Percentiles rank a stretch among this genome's conserved stretches.
These are phyloP conservation scores for Groenewaldozyma auringiensis DNA, from an alignment of 1,139 yeast species.

Conservation along the genomic window DNA sequence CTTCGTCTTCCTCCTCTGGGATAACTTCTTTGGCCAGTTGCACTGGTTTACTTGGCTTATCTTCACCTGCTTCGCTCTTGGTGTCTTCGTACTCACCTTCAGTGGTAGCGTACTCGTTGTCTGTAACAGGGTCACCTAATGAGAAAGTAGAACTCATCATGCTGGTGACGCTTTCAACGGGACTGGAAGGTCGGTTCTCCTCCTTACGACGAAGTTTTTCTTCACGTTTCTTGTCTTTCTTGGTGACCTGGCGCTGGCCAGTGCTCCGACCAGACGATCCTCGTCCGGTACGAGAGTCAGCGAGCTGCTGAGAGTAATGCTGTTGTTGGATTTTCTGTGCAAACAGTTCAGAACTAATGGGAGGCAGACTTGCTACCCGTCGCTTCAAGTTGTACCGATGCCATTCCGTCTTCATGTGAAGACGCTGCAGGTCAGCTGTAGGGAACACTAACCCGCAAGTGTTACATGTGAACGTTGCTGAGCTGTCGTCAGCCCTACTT, in stretches of 20 bases:
- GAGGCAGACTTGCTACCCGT: slow-evolving; percentile 76
- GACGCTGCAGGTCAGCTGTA: slow-evolving; percentile 71
- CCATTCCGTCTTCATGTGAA: slow-evolving; percentile 96
- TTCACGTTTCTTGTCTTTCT: slow-evolving; percentile 33
- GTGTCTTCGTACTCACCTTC: slow-evolving; percentile 25
- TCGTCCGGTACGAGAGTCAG: slow-evolving; percentile 43
- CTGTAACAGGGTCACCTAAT: slow-evolving; percentile 47
- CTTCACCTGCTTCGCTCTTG: slow-evolving; percentile 12
- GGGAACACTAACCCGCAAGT: slow-evolving; percentile 78
- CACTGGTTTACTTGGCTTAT: neutral
- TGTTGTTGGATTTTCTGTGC: slow-evolving; percentile 60
- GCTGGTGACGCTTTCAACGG: slow-evolving; percentile 22
- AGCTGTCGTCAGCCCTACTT: slow-evolving; percentile 18
- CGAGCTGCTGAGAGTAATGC: slow-evolving; percentile 28
- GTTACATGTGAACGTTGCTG: slow-evolving; percentile 57
- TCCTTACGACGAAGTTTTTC: slow-evolving; percentile 24
- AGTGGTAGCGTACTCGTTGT: slow-evolving; percentile 26
- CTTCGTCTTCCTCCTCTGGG: slow-evolving; percentile 16
- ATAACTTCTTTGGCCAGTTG: neutral
- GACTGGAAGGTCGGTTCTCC: slow-evolving; percentile 18
- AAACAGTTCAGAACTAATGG: slow-evolving; percentile 72
- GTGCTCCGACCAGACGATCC: slow-evolving; percentile 22
- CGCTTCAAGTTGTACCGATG: slow-evolving; percentile 88
- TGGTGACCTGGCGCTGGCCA: slow-evolving; percentile 30
- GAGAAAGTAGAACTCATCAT: slow-evolving; percentile 61